These are phyloP conservation scores for Phaeosphaeria sp. DNA, from an alignment of 2,329 filamentous ascomycete species.

Conservation along the genomic window DNA sequence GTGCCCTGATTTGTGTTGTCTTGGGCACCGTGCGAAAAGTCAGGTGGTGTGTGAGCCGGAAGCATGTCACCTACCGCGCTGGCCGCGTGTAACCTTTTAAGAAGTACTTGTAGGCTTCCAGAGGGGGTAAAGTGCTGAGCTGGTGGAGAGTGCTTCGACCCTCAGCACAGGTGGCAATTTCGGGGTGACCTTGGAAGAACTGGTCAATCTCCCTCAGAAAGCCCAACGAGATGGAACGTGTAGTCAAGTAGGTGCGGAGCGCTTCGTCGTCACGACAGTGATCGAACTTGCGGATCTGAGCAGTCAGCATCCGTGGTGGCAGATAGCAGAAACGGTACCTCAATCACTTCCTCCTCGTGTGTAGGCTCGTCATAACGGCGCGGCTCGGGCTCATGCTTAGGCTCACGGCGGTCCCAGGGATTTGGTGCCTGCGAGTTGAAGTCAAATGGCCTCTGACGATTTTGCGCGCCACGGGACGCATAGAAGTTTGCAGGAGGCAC, in stretches of 20 bases:
- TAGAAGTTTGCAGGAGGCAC: constrained; percentile 3
- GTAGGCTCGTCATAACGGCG: background rate
- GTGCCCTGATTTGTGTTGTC: no score
- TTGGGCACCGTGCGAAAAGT: background rate
- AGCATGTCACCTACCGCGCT: constrained; percentile 22
- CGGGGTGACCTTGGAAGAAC: constrained; percentile 26
- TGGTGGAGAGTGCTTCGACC: constrained; percentile 12
- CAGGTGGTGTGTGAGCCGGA: background rate
- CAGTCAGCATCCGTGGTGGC: background rate
- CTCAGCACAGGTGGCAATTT: constrained; percentile 20
- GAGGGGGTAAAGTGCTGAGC: constrained; percentile 21
- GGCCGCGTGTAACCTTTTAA: constrained; percentile 36
- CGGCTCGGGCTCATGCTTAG: background rate
- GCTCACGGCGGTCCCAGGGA: constrained; percentile 11
- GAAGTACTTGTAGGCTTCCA: constrained; percentile 33
- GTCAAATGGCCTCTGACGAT: constrained; percentile 11
- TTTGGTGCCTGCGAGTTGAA: constrained; percentile 22
- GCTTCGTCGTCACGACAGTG: constrained; percentile 18
- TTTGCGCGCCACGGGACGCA: background rate
- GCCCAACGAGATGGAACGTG: constrained; percentile 20
- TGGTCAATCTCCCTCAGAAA: constrained; percentile 37
- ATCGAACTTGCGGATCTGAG: constrained; percentile 20
- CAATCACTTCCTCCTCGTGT: background rate
- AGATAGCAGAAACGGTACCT: background rate
- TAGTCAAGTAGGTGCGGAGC: constrained; percentile 22